These are phyloP conservation scores for Staphylotrichum longicolle DNA, from an alignment of 495 filamentous ascomycete species.

Conservation along the genomic window DNA sequence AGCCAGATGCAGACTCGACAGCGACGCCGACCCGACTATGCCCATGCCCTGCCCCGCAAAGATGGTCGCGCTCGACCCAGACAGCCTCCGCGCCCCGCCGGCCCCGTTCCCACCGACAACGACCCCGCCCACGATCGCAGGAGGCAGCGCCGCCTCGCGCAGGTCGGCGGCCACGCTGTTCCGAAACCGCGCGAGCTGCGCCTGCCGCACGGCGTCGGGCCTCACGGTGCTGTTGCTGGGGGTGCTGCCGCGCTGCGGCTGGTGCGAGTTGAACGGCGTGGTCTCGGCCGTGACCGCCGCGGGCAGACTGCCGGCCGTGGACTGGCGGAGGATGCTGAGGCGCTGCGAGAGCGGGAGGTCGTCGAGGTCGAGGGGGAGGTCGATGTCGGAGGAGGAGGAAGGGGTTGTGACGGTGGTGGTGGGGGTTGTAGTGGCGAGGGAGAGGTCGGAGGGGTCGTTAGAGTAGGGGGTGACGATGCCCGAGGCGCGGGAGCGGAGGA, in stretches of 20 bases:
- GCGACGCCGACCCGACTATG: no score
- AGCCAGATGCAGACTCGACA: no score
- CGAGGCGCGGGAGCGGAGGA: slow-evolving; percentile 53
- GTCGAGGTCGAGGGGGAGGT: slow-evolving; percentile 45
- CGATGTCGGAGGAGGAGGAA: slow-evolving; percentile 8
- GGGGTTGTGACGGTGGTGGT: neutral
- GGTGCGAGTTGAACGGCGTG: slow-evolving; percentile 54
- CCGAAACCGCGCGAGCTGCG: slow-evolving; percentile 72
- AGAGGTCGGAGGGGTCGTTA: slow-evolving; percentile 28
- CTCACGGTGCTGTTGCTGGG: slow-evolving; percentile 34
- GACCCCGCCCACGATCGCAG: no score
- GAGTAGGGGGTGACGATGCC: slow-evolving; percentile 30
- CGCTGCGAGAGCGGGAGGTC: slow-evolving; percentile 74
- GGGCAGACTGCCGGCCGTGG: neutral
- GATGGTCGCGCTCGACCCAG: no score
- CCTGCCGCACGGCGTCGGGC: slow-evolving; percentile 51
- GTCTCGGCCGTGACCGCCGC: slow-evolving; percentile 29
- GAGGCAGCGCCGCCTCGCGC: slow-evolving; percentile 21
- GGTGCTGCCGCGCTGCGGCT: slow-evolving; percentile 49
- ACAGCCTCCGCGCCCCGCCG: no score
- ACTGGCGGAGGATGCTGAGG: slow-evolving; percentile 50
- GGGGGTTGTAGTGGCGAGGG: slow-evolving; percentile 34
- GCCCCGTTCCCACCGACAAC: no score
- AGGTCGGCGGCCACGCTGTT: slow-evolving; percentile 66
- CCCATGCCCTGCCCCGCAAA: no score